Evolutionary conservation across 345 rosid species (phyloP), one percentile per base, ranked within the genome.

Genomic region (Nasturtium officinale): DNA sequence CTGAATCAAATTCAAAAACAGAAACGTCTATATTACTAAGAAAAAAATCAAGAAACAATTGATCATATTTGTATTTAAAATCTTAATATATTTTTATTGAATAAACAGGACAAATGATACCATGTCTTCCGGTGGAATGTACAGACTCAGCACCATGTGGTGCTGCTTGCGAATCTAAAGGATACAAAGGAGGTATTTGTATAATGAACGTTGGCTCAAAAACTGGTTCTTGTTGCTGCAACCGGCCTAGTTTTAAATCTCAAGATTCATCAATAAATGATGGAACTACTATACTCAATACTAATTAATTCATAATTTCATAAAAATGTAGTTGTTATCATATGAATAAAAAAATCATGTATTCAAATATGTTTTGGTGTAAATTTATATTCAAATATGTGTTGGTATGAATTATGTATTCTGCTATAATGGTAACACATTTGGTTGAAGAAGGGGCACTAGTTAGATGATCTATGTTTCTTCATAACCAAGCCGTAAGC

Each of bases 121-220:
- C 77, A 33, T 35, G 65, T 33, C 12, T 65, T 11, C 42, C 65
- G 17, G 72, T 29, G 12, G 16, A 0, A 16, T 73, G 77, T 13
- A 65, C 60, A 35, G 8, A 17, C 51, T 0, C 77, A 63, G 5
- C 15, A 5, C 2, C 4, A 3, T 74, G 72, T 42, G 9, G 28
- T 57, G 11, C 5, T 46, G 43, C 51, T 56, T 74, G 72, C 77
- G 35, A 46, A 56, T 17, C 66, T 5, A 26, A 35, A 12, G 72
- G 60, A 35, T 25, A 74, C 72, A 12, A 38, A 56, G 77, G 77
- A 56, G 77, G 77, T 43, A 42, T 12, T 74, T 74, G 72, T 57
- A 13, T 65, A 6, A 7, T 0, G 4, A 32, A 0, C 5, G 0
- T 53, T 63, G 51, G 43, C 12, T 11, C 30, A 26, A 25, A 9